A percentile compares a stretch with the other conserved stretches of the same genome.
phyloP scores from a whole-genome alignment of 2,329 filamentous ascomycete genomes.

The Calonectria multiphialidica region DNA sequence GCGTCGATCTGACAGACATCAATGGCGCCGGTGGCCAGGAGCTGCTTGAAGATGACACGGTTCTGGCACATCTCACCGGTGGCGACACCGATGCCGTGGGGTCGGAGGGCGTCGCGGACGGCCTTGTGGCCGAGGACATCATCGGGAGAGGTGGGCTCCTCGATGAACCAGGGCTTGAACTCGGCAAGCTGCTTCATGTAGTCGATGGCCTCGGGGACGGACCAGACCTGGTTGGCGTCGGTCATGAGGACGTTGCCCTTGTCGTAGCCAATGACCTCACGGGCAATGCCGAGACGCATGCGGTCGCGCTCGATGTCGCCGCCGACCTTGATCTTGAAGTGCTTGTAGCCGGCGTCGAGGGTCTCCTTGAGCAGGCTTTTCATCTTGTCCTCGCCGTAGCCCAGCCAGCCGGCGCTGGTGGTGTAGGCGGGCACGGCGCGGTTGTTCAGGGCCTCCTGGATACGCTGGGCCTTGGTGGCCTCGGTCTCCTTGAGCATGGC shows the following conservation, averaged over 20 bases:
- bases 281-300: slow-evolving; percentile 77
- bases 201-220: slow-evolving; percentile 86
- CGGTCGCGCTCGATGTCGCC: slow-evolving; percentile 78
- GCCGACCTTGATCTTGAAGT: slow-evolving; percentile 95
- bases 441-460: slow-evolving; percentile 79
- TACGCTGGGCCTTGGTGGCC: slow-evolving; percentile 75
- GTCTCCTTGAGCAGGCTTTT: slow-evolving; percentile 79
- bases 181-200: slow-evolving; percentile 87
- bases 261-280: slow-evolving; percentile 86
- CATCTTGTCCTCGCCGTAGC: slow-evolving; percentile 91
- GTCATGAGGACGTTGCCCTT: slow-evolving; percentile 89
- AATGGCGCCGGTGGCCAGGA: slow-evolving; percentile 83
- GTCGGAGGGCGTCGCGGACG: slow-evolving; percentile 82
- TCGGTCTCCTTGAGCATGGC: slow-evolving; percentile 76
- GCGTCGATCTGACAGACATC: slow-evolving; percentile 93
- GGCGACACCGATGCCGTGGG: slow-evolving; percentile 83
- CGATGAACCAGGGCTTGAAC: slow-evolving; percentile 94
- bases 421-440: slow-evolving; percentile 91
- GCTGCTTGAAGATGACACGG: slow-evolving; percentile 93
- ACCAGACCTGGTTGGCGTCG: slow-evolving; percentile 94
- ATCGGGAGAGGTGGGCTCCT: slow-evolving; percentile 92
- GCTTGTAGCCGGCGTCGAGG: slow-evolving; percentile 79
- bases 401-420: slow-evolving; percentile 91
- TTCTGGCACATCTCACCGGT: slow-evolving; percentile 98
- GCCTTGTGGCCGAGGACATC: slow-evolving; percentile 91